Conservation (phyloP, 1,284 basidiomycete genomes). For the Exobasidium rhododendri region DNA sequence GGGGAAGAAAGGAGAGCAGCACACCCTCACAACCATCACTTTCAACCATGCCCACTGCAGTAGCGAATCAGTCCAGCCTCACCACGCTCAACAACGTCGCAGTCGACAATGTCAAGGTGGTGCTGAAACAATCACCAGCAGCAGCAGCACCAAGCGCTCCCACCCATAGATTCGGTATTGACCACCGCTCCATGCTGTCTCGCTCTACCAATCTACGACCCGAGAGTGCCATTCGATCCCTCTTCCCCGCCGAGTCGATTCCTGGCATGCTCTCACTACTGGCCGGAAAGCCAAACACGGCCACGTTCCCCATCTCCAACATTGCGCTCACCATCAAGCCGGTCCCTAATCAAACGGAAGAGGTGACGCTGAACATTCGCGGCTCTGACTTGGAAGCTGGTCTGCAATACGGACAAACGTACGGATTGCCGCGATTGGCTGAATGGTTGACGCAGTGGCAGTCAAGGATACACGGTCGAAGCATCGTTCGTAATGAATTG, state of each 20-base stretch:
- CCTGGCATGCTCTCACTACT: constrained; percentile 78
- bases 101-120: neutral
- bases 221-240: constrained; percentile 59
- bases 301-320: constrained; percentile 81
- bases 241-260: constrained; percentile 72
- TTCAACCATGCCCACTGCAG: neutral
- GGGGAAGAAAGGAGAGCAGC: no score
- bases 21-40: neutral
- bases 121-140: no score
- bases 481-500: constrained; percentile 53
- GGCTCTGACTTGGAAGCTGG: constrained; percentile 51
- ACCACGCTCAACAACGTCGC: neutral
- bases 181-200: neutral
- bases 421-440: constrained; percentile 66
- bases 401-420: constrained; percentile 64
- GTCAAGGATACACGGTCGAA: constrained; percentile 66
- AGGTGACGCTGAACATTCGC: constrained; percentile 39
- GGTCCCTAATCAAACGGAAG: constrained; percentile 26
- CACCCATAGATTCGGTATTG: neutral
- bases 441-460: constrained; percentile 62
- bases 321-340: constrained; percentile 62
- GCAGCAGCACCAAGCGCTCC: no score
- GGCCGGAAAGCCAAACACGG: constrained; percentile 71
- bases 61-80: neutral
- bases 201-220: constrained; percentile 14